phyloP scores from a whole-genome alignment of 2,329 filamentous ascomycete genomes.

The Colletotrichum sp. region DNA sequence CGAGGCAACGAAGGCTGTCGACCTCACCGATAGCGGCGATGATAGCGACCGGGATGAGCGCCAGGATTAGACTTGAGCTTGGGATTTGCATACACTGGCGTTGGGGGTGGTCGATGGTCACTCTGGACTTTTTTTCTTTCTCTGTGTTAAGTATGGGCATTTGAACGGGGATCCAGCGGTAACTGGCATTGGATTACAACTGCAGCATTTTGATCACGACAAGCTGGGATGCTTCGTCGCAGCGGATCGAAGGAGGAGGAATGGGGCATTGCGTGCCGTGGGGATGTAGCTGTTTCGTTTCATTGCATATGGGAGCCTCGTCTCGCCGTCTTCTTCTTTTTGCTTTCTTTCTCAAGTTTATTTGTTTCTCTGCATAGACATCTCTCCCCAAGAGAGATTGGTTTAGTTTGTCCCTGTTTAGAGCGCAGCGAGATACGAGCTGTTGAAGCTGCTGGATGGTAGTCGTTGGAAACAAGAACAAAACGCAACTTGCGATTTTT shows the following conservation, averaged over 20 bases:
- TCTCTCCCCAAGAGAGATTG: background rate
- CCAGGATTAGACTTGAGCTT: constrained; percentile 25
- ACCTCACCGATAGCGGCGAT: constrained; percentile 49
- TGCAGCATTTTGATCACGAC: background rate
- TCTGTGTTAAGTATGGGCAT: background rate
- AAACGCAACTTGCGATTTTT: background rate
- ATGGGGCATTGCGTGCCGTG: background rate
- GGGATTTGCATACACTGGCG: constrained; percentile 10
- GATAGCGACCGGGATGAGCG: constrained; percentile 48
- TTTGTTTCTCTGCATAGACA: background rate
- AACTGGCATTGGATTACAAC: background rate
- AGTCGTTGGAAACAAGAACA: background rate
- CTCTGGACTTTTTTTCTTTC: background rate
- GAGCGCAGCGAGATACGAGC: background rate
- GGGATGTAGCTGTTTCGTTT: background rate
- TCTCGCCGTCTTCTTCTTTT: background rate
- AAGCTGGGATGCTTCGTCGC: background rate
- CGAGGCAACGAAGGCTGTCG: constrained; percentile 61
- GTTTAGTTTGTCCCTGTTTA: background rate
- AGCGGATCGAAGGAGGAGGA: background rate
- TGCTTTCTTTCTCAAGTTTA: background rate
- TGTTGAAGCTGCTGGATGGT: background rate
- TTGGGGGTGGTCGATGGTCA: background rate
- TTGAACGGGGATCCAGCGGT: background rate
- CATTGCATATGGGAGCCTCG: background rate